Evolutionary conservation across 306 rosid genomes (phyloP).

Genomic region (Gastrolobium villosum): DNA sequence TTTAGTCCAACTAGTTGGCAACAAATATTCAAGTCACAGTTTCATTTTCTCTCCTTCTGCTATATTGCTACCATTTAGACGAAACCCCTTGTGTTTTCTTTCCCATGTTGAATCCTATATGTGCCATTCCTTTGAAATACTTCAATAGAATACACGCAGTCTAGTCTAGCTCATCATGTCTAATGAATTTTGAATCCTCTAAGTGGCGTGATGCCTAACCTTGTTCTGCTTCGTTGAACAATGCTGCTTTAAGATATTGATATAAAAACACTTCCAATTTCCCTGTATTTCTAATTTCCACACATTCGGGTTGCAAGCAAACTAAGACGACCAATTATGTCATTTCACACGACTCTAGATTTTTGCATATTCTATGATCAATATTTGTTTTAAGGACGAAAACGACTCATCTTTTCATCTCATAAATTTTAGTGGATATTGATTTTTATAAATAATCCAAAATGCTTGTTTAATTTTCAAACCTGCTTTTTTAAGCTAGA

Average conservation of each 20-base stretch:
- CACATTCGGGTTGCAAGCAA: constrained; percentile 39
- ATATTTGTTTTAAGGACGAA: constrained; percentile 25
- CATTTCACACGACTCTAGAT: constrained; percentile 33
- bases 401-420: constrained; percentile 13
- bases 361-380: constrained; percentile 29
- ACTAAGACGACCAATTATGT: constrained; percentile 3
- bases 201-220: constrained; percentile 48
- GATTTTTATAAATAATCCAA: constrained; percentile 34
- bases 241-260: constrained; percentile 35
- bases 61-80: constrained; percentile 19
- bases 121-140: constrained; percentile 32
- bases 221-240: constrained; percentile 46
- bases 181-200: constrained; percentile 43
- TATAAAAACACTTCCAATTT: neutral
- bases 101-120: constrained; percentile 44
- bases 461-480: constrained; percentile 30
- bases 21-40: constrained; percentile 51
- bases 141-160: constrained; percentile 32
- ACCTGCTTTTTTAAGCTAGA: constrained; percentile 9
- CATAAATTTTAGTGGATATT: constrained; percentile 40
- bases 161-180: constrained; percentile 19
- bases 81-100: constrained; percentile 14
- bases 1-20: constrained; percentile 50
- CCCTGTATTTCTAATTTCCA: neutral
- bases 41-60: constrained; percentile 27